These are phyloP conservation scores for Xylaria sp. DNA, from an alignment of 2,329 filamentous ascomycete genomes.

Conservation along the genomic window DNA sequence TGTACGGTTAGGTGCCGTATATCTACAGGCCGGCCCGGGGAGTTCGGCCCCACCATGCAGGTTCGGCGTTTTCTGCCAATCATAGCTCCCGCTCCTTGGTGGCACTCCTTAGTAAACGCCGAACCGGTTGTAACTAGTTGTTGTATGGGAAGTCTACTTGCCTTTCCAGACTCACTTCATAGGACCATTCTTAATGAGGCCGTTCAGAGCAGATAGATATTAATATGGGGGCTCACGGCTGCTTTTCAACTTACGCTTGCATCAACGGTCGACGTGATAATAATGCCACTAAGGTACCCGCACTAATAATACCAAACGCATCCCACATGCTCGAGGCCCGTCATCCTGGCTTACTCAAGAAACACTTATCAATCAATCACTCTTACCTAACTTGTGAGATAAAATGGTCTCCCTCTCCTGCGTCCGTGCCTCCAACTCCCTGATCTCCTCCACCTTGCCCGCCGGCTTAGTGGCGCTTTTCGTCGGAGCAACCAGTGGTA, in stretches of 20 bases:
- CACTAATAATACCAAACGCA: neutral
- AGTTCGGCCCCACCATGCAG: conserved; percentile 18
- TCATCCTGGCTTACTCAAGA: neutral
- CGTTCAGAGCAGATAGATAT: no score
- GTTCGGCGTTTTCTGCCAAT: conserved; percentile 37
- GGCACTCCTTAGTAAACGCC: conserved; percentile 8
- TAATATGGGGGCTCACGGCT: neutral
- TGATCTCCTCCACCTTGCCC: conserved; percentile 50
- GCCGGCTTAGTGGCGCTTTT: conserved; percentile 60
- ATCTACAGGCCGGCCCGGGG: neutral
- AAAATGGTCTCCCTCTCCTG: conserved; percentile 31
- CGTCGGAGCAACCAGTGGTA: conserved; percentile 62
- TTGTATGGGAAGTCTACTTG: neutral
- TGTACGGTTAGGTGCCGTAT: neutral
- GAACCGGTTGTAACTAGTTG: no score
- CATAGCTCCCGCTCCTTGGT: neutral
- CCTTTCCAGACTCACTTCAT: no score
- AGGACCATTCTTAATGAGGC: no score
- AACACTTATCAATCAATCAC: neutral
- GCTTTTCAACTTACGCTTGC: neutral
- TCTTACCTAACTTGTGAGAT: neutral
- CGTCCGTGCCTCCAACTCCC: conserved; percentile 49
- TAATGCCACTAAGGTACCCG: neutral
- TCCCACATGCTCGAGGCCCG: neutral
- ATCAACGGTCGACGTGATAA: neutral